Evolutionary conservation across 2,329 filamentous ascomycete genomes (phyloP), one percentile per base, ranked within the genome.

Genomic region (Metarhizium sp.): DNA sequence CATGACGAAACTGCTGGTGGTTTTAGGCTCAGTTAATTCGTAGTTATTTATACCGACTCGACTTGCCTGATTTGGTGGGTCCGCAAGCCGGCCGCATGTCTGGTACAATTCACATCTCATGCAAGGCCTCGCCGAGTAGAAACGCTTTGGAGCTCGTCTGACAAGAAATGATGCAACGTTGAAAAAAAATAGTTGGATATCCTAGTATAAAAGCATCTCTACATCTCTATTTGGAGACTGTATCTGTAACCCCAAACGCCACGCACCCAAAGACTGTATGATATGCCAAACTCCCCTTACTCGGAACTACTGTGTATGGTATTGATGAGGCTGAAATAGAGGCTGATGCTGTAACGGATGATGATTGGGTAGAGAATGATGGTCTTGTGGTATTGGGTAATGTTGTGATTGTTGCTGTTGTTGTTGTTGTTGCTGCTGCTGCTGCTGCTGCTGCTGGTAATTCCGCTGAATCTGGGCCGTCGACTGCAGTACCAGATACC

Each of bases 401-500:
- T 49, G 47, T 29, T 50, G 53, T 36, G 20, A 30, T n/a, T 18
- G n/a, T 16, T 29, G 42, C 14, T 40, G 42, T 45, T 45, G 42
- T 34, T 34, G 32, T 34, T 32, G 47, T 6, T 40, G 51, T 13
- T 52, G 52, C 8, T 52, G 50, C n/a, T 49, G 52, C 25, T 57
- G 55, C 30, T 51, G 52, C 20, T 46, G 38, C 14, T 45, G 29
- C 4, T 50, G 55, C 18, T 46, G 49, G 13, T 20, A 38, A 30
- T 55, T 48, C 20, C 20, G 53, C 42, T 55, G 56, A 32, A 53
- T 38, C 32, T 51, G 56, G 6, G 51, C 38, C 16, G 36, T 51
- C 6, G 56, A 53, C 25, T 58, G 53, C 34, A 58, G 36, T 4
- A 55, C 56, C n/a, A 58, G 43, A 25, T 54, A 58, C n/a, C 56